Base-by-base conservation (phyloP, 192 early-diverging fungal species). In the Funneliformis mosseae region DNA sequence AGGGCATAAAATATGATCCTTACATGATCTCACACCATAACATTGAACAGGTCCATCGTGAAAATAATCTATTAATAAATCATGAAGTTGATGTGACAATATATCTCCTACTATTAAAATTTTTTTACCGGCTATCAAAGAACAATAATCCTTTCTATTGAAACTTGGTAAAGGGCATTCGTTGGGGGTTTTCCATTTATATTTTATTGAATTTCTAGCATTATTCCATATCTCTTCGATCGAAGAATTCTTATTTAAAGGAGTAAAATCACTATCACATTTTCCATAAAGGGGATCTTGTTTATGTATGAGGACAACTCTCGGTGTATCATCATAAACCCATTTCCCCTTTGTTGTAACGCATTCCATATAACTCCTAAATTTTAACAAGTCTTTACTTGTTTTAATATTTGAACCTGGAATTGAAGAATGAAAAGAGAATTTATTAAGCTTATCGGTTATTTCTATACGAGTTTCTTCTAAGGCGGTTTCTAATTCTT, bases 11-110 rank as follows among this genome's bases (percentile, higher is more conserved):
- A 80, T 76, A 39, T 84, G 85, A 5, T 79, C 83, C 81, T 88
- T 86, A 74, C 88, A 91, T 45, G 84, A 82, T 12, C 85, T 39
- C 68, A 89, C 88, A 7, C 89, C 89, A 81, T 87, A 91, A 50
- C 89, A 89, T n/a, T 83, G 84, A 45, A 84, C 84, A 4, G 87
- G 86, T 4, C 83, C 87, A 46, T 91, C 88, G 55, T 88, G 82
- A 76, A 91, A 85, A 64, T 84, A 82, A 81, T 90, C 84, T 72
- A 91, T 48, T 21, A 89, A 78, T 11, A 89, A 79, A 43, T 91
- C 89, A 69, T 91, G 89, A 9, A 89, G 69, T 59, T 91, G 89
- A 68, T 81, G 88, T 18, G 87, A 86, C 5, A 87, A 78, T 16
- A 84, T 41, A 74, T 91, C 89, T 21, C 89, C 89, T 0, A 87